Percentiles rank a stretch among this genome's conserved stretches.
These are phyloP conservation scores for Blastobotrys malaysiensis DNA, from an alignment of 1,139 yeast genomes.

Conservation along the genomic window DNA sequence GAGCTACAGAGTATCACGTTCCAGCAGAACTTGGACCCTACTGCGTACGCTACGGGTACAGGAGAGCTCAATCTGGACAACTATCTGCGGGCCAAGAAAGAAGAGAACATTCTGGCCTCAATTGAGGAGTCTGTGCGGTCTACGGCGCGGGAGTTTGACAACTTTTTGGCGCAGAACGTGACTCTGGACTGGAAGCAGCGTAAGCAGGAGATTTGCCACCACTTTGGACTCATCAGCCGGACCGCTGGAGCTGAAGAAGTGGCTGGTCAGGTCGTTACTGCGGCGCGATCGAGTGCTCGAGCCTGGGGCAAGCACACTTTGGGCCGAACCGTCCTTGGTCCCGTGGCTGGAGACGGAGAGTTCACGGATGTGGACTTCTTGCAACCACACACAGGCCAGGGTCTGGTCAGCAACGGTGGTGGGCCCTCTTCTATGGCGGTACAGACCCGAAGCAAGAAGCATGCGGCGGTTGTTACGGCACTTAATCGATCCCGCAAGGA, in stretches of 20 bases:
- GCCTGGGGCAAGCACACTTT: constrained; percentile 32
- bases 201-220: constrained; percentile 64
- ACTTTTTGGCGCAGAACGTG: constrained; percentile 64
- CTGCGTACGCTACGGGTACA: constrained; percentile 21
- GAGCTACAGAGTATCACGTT: constrained; percentile 40
- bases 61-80: constrained; percentile 28
- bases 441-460: constrained; percentile 40
- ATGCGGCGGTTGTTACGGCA: constrained; percentile 65
- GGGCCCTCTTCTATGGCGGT: constrained; percentile 11
- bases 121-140: constrained; percentile 73
- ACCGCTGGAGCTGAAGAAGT: constrained; percentile 6
- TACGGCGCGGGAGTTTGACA: constrained; percentile 81
- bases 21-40: constrained; percentile 25
- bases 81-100: constrained; percentile 59
- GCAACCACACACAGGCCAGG: constrained; percentile 21
- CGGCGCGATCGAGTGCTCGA: constrained; percentile 9
- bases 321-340: constrained; percentile 36
- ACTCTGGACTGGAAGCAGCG: constrained; percentile 80
- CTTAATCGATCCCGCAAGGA: constrained; percentile 65
- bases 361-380: constrained; percentile 30
- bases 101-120: constrained; percentile 74
- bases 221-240: constrained; percentile 47
- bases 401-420: constrained; percentile 2
- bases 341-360: constrained; percentile 28
- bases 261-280: constrained; percentile 3